Evolutionary conservation across 192 early-diverging fungal genomes (phyloP).

Genomic region (Coemansia sp.): DNA sequence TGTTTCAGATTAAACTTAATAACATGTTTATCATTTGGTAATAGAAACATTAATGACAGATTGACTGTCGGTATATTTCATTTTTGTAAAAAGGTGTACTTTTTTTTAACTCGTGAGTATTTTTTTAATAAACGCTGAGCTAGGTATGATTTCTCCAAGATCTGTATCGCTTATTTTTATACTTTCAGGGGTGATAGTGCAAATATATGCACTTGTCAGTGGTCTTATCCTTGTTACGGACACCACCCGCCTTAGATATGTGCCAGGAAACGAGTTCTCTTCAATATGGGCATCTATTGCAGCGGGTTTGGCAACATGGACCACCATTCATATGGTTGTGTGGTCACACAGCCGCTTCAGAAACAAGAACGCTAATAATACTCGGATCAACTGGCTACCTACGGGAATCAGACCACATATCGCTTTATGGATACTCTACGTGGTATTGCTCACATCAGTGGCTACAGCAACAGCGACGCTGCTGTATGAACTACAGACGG

Average conservation of each 20-base stretch:
- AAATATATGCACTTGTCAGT: constrained; percentile 13
- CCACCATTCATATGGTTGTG: constrained; percentile 14
- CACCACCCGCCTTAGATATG: constrained; percentile 7
- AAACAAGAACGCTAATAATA: not conserved
- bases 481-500: constrained; percentile 10
- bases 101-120: not conserved
- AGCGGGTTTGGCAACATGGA: constrained; percentile 17
- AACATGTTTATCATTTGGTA: not conserved
- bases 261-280: constrained; percentile 22
- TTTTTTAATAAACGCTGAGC: not conserved
- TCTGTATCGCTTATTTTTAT: not conserved
- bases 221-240: constrained; percentile 2
- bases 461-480: constrained; percentile 3
- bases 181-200: constrained; percentile 10
- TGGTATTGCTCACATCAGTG: not conserved
- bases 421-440: constrained; percentile 18
- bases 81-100: not conserved
- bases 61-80: not conserved
- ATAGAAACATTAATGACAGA: too few relatives aligned
- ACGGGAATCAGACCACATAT: constrained; percentile 14
- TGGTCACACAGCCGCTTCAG: constrained; percentile 2
- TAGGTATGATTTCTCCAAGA: constrained; percentile 4
- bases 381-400: constrained; percentile 26
- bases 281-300: constrained; percentile 32
- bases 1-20: not conserved